Percentiles rank a stretch among this genome's conserved stretches.
These are phyloP conservation scores for Ceratocystis cubensis DNA, from an alignment of 2,329 filamentous ascomycete genomes.

Conservation along the genomic window DNA sequence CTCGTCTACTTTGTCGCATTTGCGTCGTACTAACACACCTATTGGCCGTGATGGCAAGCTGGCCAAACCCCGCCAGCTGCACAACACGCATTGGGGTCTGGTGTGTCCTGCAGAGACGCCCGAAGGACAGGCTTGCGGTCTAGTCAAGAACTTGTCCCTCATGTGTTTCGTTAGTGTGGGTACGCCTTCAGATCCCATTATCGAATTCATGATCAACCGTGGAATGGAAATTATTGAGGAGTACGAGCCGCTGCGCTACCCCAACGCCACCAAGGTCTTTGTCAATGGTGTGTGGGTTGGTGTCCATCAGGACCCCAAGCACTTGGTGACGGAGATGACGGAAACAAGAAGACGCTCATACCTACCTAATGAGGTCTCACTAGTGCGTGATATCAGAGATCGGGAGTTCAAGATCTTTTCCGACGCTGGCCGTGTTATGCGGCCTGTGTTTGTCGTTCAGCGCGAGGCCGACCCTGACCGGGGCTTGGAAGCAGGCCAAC, in stretches of 20 bases:
- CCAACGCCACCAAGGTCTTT: slow-evolving; percentile 93
- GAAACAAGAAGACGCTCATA: slow-evolving; percentile 67
- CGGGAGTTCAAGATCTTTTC: slow-evolving; percentile 98
- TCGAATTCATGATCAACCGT: slow-evolving; percentile 88
- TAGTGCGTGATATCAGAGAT: slow-evolving; percentile 92
- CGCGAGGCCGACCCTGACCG: slow-evolving; percentile 65
- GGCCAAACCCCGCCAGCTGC: slow-evolving; percentile 90
- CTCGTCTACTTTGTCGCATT: slow-evolving; percentile 88
- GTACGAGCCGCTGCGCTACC: slow-evolving; percentile 73
- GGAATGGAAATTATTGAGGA: slow-evolving; percentile 97
- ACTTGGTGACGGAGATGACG: slow-evolving; percentile 68
- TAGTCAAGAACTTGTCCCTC: slow-evolving; percentile 93
- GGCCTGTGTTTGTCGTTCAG: slow-evolving; percentile 86
- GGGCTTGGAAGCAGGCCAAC: slow-evolving; percentile 46
- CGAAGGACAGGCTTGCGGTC: slow-evolving; percentile 93
- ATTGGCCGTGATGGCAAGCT: slow-evolving; percentile 97
- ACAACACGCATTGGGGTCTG: slow-evolving; percentile 97
- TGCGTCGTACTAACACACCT: slow-evolving; percentile 92
- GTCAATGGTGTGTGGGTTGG: slow-evolving; percentile 98
- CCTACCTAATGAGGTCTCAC: slow-evolving; percentile 82
- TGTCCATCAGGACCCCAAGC: slow-evolving; percentile 77
- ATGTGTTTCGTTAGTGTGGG: slow-evolving; percentile 99
- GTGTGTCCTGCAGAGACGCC: slow-evolving; percentile 96
- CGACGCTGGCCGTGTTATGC: slow-evolving; percentile 87
- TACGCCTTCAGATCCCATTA: slow-evolving; percentile 76